A percentile compares a stretch with the other conserved stretches of the same genome.
Evolutionary conservation across 495 filamentous ascomycete species (phyloP).

Genomic region (Bacidia rubella): DNA sequence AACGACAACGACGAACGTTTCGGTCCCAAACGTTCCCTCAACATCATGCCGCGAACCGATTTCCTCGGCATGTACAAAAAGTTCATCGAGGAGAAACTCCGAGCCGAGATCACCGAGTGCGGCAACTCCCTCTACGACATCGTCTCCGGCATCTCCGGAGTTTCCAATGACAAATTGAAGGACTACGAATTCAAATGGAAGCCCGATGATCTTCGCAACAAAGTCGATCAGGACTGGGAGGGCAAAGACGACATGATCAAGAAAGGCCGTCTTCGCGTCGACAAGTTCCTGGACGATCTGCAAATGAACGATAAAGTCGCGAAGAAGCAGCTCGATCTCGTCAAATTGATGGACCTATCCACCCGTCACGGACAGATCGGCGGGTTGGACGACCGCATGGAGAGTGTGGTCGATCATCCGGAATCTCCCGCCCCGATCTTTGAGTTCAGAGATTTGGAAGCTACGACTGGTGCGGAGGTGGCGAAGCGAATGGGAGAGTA

Average conservation of each 20-base stretch:
- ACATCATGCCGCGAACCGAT: not conserved
- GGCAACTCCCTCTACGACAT: not conserved
- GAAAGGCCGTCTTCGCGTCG: not conserved
- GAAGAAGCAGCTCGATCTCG: not conserved
- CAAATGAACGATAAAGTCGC: not conserved
- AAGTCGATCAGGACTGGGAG: not conserved
- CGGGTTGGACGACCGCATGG: not conserved
- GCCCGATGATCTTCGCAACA: not conserved
- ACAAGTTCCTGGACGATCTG: not conserved
- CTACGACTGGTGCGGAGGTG: not conserved
- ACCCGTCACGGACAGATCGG: not conserved
- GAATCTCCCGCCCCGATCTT: not conserved
- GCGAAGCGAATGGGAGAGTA: not conserved
- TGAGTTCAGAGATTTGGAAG: not conserved
- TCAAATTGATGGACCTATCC: not conserved
- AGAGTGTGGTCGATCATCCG: not conserved
- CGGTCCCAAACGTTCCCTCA: not conserved
- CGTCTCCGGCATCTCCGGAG: not conserved
- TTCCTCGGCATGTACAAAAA: not conserved
- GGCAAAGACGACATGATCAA: not conserved
- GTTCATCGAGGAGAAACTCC: not conserved
- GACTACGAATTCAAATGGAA: not conserved
- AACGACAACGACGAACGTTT: not conserved
- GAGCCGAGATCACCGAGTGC: not conserved
- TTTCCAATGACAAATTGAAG: not conserved